A percentile compares a stretch with the other conserved stretches of the same genome.
Evolutionary conservation across 805 yeast species (phyloP).

Genomic region (Wickerhamomyces bisporus): DNA sequence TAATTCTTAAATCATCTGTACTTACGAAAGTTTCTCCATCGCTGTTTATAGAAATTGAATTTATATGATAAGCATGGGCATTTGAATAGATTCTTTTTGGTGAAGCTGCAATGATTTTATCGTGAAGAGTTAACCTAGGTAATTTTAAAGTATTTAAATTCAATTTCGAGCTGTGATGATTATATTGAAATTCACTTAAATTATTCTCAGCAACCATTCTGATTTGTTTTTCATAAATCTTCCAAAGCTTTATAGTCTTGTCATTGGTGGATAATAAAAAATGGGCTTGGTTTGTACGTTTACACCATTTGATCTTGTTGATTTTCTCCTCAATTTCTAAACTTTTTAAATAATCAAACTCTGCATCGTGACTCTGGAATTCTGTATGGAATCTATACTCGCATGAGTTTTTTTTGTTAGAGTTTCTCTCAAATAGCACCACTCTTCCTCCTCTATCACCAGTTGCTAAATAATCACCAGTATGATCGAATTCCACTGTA

Average conservation of each 20-base stretch:
- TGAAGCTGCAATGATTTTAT: conserved; percentile 89
- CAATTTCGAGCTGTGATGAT: conserved; percentile 23
- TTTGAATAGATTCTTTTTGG: conserved; percentile 89
- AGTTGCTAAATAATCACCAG: conserved; percentile 94
- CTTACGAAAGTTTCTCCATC: conserved; percentile 94
- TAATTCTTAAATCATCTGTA: conserved; percentile 91
- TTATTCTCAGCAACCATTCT: conserved; percentile 92
- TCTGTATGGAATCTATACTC: conserved; percentile 96
- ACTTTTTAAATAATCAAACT: conserved; percentile 92
- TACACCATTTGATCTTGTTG: conserved; percentile 95
- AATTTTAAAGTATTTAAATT: conserved; percentile 51
- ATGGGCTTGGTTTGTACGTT: conserved; percentile 83
- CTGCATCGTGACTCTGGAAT: conserved; percentile 98
- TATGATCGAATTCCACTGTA: conserved; percentile 91
- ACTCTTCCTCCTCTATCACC: conserved; percentile 99
- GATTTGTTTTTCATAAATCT: conserved; percentile 84
- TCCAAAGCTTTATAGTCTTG: conserved; percentile 98
- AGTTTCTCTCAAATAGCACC: conserved; percentile 88
- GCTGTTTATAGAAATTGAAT: conserved; percentile 88
- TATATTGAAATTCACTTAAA: conserved; percentile 40
- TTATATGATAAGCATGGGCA: conserved; percentile 97
- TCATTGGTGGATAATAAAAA: conserved; percentile 89
- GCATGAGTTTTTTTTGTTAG: conserved; percentile 63
- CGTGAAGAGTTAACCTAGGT: conserved; percentile 90
- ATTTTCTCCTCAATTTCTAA: conserved; percentile 97